These are phyloP conservation scores for Leishmania tarentolae DNA, from an alignment of 208 protist species.

Conservation along the genomic window DNA sequence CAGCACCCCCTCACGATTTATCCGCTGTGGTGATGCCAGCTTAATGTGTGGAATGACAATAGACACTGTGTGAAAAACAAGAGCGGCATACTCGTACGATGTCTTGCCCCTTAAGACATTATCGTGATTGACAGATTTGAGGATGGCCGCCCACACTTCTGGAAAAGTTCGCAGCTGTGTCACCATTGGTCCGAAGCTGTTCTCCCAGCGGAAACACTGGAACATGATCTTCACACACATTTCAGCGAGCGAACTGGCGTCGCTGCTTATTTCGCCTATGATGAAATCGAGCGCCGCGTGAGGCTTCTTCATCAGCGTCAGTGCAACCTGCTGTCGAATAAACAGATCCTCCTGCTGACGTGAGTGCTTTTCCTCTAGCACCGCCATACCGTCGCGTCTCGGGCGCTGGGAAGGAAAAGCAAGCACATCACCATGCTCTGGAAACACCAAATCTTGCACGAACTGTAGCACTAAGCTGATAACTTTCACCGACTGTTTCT, in stretches of 20 bases:
- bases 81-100: slow-evolving; percentile 60
- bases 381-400: slow-evolving; percentile 28
- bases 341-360: slow-evolving; percentile 59
- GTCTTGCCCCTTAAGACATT: slow-evolving; percentile 41
- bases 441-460: slow-evolving; percentile 64
- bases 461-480: slow-evolving; percentile 47
- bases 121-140: slow-evolving; percentile 63
- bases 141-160: slow-evolving; percentile 72
- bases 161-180: slow-evolving; percentile 76
- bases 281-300: slow-evolving; percentile 64
- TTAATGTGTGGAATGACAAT: slow-evolving; percentile 88
- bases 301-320: slow-evolving; percentile 78
- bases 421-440: slow-evolving; percentile 64
- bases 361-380: slow-evolving; percentile 46
- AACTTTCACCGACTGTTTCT: slow-evolving; percentile 36
- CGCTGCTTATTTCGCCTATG: slow-evolving; percentile 59
- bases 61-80: slow-evolving; percentile 78
- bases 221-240: slow-evolving; percentile 82
- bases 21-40: slow-evolving; percentile 78
- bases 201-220: slow-evolving; percentile 83
- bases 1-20: slow-evolving; percentile 69
- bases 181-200: slow-evolving; percentile 78
- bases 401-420: slow-evolving; percentile 80
- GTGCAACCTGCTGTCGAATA: slow-evolving; percentile 76
- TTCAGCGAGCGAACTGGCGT: slow-evolving; percentile 39